A percentile compares a stretch with the other conserved stretches of the same genome.
phyloP scores from a whole-genome alignment of 2,329 filamentous ascomycete genomes.

The Cladorrhinum sp. region DNA sequence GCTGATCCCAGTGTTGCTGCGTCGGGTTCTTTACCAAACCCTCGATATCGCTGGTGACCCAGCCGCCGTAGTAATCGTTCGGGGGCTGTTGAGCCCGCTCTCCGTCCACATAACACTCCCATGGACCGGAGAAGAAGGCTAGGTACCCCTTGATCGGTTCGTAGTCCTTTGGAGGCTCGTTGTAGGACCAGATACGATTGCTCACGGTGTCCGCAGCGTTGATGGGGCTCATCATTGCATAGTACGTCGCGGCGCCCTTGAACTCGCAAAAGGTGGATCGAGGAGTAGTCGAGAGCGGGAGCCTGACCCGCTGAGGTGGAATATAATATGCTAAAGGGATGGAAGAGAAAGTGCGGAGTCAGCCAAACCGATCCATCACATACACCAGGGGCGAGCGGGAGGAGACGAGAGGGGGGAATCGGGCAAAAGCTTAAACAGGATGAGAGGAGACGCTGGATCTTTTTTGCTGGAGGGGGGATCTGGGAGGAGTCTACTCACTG shows the following conservation, averaged over 20 bases:
- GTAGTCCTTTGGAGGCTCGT: slow-evolving; percentile 50
- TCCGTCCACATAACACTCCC: slow-evolving; percentile 61
- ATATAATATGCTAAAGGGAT: slow-evolving; percentile 54
- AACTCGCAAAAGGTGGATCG: slow-evolving; percentile 54
- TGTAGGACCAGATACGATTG: slow-evolving; percentile 59
- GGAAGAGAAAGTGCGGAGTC: not conserved
- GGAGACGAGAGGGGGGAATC: not conserved
- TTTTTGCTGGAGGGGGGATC: not conserved
- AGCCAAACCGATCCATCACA: slow-evolving; percentile 8
- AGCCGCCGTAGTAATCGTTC: slow-evolving; percentile 63
- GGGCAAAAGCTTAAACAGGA: not conserved
- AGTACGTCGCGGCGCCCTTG: slow-evolving; percentile 60
- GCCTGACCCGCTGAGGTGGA: slow-evolving; percentile 46
- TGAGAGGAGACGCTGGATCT: not conserved
- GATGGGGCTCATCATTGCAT: slow-evolving; percentile 43
- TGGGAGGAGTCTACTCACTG: slow-evolving; percentile 38
- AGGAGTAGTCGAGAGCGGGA: slow-evolving; percentile 45
- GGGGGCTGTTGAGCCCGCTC: slow-evolving; percentile 58
- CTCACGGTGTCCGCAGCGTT: slow-evolving; percentile 37
- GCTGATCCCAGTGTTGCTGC: slow-evolving; percentile 1
- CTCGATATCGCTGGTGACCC: slow-evolving; percentile 59
- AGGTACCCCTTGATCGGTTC: slow-evolving; percentile 53
- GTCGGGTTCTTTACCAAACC: slow-evolving; percentile 44
- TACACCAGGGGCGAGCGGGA: not conserved
- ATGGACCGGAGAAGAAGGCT: slow-evolving; percentile 59